These are phyloP conservation scores for Fusarium pseudograminearum DNA, from an alignment of 2,329 filamentous ascomycete species.

Conservation along the genomic window DNA sequence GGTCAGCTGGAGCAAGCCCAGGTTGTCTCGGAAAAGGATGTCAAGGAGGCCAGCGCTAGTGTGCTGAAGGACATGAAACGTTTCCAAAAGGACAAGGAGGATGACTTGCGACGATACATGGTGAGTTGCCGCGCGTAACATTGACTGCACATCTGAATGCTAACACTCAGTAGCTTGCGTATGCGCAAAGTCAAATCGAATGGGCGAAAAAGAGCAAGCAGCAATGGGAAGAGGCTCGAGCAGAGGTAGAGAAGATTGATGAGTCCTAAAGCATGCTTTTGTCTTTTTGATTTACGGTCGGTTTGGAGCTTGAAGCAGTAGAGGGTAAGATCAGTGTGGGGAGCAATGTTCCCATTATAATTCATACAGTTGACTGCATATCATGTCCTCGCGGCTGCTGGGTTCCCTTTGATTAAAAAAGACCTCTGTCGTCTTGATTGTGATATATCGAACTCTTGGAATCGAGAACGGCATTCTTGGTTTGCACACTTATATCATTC, in stretches of 20 bases:
- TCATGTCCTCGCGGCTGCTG: neutral
- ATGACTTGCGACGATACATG: slow-evolving; percentile 94
- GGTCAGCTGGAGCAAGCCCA: slow-evolving; percentile 90
- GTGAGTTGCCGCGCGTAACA: slow-evolving; percentile 64
- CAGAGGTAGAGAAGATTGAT: slow-evolving; percentile 90
- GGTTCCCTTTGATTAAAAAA: neutral
- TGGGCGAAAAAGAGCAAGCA: slow-evolving; percentile 93
- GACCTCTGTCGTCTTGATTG: neutral
- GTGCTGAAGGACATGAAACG: slow-evolving; percentile 90
- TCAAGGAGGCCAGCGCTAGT: slow-evolving; percentile 89
- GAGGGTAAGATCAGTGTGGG: slow-evolving; percentile 18
- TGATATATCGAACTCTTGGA: neutral
- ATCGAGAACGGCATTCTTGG: neutral
- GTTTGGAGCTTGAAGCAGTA: slow-evolving; percentile 16
- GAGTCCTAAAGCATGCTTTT: slow-evolving; percentile 57
- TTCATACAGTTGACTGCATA: slow-evolving; percentile 24
- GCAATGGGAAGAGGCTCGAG: slow-evolving; percentile 90
- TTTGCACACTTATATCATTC: neutral
- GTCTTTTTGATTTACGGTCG: slow-evolving; percentile 3
- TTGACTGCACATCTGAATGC: neutral
- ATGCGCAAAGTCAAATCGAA: slow-evolving; percentile 91
- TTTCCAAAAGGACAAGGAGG: slow-evolving; percentile 96
- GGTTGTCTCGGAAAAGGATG: slow-evolving; percentile 87
- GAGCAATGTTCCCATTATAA: slow-evolving; percentile 35
- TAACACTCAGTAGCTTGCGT: slow-evolving; percentile 75